Base-by-base conservation (phyloP, 305 asterid species). In the Rubia occidens region DNA sequence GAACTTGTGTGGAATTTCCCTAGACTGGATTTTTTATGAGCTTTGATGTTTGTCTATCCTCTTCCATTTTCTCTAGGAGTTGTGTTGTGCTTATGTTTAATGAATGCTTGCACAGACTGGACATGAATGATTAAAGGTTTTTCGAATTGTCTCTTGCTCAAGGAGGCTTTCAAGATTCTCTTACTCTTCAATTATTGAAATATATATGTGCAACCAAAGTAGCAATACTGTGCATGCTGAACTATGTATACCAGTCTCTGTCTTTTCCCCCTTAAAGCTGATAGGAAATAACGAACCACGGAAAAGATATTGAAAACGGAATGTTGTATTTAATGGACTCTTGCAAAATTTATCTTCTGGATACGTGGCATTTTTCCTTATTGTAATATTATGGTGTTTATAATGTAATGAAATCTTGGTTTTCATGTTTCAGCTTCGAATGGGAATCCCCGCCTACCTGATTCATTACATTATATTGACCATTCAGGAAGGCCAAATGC, bases 391-490 rank as follows among this genome's bases (percentile, higher is more conserved):
- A 29, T 8, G 11, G 6, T 26, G 24, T n/a, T 37, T 9, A 44
- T 21, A 11, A 4, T 70, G 37, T 70, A 67, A 61, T 82, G 78
- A 64, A 72, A 80, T 74, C 60, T 49, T 71, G n/a, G 66, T 72
- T 73, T 67, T 72, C 79, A 35, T 76, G 71, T 81, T 71, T 78
- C 92, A 94, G 97, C 99, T 76, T 94, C 99, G 75, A 94, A 94
- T 75, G 99, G 99, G 67, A 94, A 94, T 84, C 95, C 96, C 32
- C 97, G 97, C 70, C 85, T 89, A 20, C 96, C 95, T 11, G 97
- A 91, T 85, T 94, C 99, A n/a, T 82, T 94, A 79, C 99, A 94
- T 81, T 94, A 89, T 73, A 94, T 86, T 75, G 99, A 94, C 72
- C 90, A 89, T 44, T 85, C 96, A 66, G 99, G 97, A 75, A 79